Base-by-base conservation (phyloP, 2,329 filamentous ascomycete genomes). In the Botryotinia globosa region DNA sequence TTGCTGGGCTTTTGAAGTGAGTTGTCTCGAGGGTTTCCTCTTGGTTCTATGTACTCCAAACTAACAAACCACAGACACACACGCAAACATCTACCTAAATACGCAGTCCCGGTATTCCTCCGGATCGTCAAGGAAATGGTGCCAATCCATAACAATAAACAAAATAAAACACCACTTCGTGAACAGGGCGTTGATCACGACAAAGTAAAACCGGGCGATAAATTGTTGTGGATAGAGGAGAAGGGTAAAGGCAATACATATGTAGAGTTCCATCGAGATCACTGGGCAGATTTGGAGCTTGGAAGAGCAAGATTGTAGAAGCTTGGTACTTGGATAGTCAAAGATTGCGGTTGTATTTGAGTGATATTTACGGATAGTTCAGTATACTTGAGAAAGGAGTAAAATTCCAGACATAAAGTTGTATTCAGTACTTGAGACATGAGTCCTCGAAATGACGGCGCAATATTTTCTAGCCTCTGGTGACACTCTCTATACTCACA, bases 101-200 rank as follows among this genome's bases (percentile, higher is more conserved):
- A 94, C 78, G 92, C 92, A 0, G 91, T 94, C 1, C 92, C 92
- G 0, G 82, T 94, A 2, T 94, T 94, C 82, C 77, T 94, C 59
- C 85, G 92, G 0, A 81, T 93, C 29, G 85, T 92, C 34, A 82
- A 85, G 59, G 83, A 83, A 51, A 85, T 86, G 72, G 87, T 85
- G 39, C 87, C 90, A 9, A 91, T 89, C 77, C 90, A 92, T 79
- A 94, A 94, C 77, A 91, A 93, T 80, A 94, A 94, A 82, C 92
- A 94, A 82, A 92, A 93, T 79, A 94, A 94, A 80, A 87, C 90
- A 2, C 89, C 89, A 0, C 82, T 94, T 63, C 85, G 90, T 77
- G 87, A 87, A 63, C 90, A 92, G 75, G 91, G 91, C 0, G 86
- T 92, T 22, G 87, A 92, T 79, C 86, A 88, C 2, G 81, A 81